phyloP scores from a whole-genome alignment of 2,329 filamentous ascomycete genomes.

The Claviceps arundinis region DNA sequence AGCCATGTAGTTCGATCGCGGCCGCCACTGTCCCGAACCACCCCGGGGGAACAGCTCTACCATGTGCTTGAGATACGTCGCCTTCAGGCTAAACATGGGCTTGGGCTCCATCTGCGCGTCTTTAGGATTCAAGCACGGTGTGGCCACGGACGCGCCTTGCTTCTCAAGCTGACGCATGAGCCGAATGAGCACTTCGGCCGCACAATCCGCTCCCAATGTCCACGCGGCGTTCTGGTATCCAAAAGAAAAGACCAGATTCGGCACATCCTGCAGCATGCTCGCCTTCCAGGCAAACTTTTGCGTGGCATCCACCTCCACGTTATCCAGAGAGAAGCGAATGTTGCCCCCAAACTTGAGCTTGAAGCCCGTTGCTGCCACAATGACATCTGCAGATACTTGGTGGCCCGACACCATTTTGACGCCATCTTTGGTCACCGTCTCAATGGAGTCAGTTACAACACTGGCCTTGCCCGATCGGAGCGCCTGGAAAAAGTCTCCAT shows the following conservation, averaged over 20 bases:
- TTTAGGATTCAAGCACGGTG: conserved; percentile 25
- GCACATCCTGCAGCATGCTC: conserved; percentile 48
- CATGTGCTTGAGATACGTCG: conserved; percentile 36
- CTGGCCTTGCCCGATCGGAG: conserved; percentile 24
- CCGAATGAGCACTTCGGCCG: conserved; percentile 18
- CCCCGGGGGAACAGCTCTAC: conserved; percentile 30
- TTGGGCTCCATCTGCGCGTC: conserved; percentile 23
- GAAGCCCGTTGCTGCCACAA: conserved; percentile 53
- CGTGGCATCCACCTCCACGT: conserved; percentile 25
- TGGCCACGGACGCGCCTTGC: conserved; percentile 26
- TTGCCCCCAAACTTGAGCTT: conserved; percentile 41
- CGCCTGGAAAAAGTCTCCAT: conserved; percentile 32
- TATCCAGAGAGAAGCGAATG: conserved; percentile 38
- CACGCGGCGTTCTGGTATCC: conserved; percentile 49
- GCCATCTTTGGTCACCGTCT: conserved; percentile 26
- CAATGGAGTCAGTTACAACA: conserved; percentile 33
- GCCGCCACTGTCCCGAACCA: conserved; percentile 23
- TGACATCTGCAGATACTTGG: conserved; percentile 42
- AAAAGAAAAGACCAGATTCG: conserved; percentile 44
- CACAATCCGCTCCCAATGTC: conserved; percentile 48
- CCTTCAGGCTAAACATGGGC: conserved; percentile 29
- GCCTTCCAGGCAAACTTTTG: conserved; percentile 43
- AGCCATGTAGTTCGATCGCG: conserved; percentile 16
- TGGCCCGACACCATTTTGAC: conserved; percentile 31
- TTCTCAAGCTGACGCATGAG: conserved; percentile 24